Conservation (phyloP, 129 eudicot genomes). For the Silybum marianum region DNA sequence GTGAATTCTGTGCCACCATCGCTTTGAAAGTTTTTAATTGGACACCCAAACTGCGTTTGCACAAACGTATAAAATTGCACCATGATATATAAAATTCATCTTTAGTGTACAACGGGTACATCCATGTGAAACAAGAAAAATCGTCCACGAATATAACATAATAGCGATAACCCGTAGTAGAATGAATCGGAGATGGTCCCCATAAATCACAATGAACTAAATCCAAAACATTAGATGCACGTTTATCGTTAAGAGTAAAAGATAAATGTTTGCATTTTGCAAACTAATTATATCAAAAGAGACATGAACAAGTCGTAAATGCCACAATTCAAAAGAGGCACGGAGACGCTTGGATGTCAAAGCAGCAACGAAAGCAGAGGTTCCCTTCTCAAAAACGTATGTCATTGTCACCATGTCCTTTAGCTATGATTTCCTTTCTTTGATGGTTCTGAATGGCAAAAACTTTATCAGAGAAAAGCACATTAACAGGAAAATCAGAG, state of each 20-base stretch:
- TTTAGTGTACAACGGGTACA: background rate
- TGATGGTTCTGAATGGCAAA: background rate
- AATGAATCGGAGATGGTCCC: background rate
- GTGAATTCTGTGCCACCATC: background rate
- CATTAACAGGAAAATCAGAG: background rate
- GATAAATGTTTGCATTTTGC: background rate
- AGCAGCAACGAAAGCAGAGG: background rate
- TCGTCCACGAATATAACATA: background rate
- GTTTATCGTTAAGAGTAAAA: background rate
- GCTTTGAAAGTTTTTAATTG: background rate
- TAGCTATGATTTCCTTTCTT: background rate
- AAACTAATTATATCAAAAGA: background rate
- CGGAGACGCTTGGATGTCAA: background rate
- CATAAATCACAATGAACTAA: background rate
- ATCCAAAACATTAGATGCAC: conserved; percentile 2
- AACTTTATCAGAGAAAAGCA: background rate
- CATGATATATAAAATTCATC: background rate
- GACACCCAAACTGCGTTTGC: background rate
- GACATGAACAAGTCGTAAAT: background rate
- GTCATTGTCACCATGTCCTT: background rate
- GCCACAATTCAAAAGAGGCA: background rate
- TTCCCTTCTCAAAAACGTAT: background rate
- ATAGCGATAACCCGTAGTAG: too few relatives aligned
- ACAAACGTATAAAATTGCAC: background rate
- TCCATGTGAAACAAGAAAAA: background rate